phyloP scores from a whole-genome alignment of 495 filamentous ascomycete genomes.

The Achaetomiella virescens region DNA sequence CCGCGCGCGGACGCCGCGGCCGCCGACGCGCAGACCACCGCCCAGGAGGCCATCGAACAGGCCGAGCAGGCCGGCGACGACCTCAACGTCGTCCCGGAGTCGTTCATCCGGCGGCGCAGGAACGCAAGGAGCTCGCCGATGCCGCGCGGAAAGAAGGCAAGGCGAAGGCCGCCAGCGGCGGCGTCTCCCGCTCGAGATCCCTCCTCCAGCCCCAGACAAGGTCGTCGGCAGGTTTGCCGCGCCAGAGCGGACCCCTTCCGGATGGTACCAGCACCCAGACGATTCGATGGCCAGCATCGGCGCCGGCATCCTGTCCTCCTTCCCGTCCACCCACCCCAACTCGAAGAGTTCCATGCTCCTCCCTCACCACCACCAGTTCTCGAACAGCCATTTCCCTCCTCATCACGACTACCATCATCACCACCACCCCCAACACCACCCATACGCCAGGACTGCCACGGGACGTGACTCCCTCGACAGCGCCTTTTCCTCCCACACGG shows the following conservation, averaged over 20 bases:
- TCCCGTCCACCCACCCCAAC: slow-evolving; percentile 19
- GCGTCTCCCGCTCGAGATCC: slow-evolving; percentile 32
- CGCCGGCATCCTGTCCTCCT: not conserved
- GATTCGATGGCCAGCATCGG: slow-evolving; percentile 51
- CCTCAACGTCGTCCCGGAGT: slow-evolving; percentile 84
- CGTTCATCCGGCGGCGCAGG: slow-evolving; percentile 67
- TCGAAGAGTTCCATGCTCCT: too few species aligned
- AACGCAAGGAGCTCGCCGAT: slow-evolving; percentile 17
- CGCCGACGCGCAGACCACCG: slow-evolving; percentile 72
- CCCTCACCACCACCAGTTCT: slow-evolving; percentile 1
- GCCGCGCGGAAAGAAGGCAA: slow-evolving; percentile 17
- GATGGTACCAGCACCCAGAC: slow-evolving; percentile 58
- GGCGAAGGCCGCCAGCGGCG: slow-evolving; percentile 23
- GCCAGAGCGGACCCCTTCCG: slow-evolving; percentile 52
- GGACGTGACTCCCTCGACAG: slow-evolving; percentile 69
- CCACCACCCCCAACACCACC: not conserved
- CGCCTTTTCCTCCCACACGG: slow-evolving; percentile 39
- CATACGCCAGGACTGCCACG: slow-evolving; percentile 38
- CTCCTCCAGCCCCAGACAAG: slow-evolving; percentile 67
- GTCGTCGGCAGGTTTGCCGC: slow-evolving; percentile 68
- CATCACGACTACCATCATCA: not conserved
- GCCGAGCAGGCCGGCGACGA: slow-evolving; percentile 80
- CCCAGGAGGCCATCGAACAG: slow-evolving; percentile 75
- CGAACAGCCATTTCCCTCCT: not conserved
- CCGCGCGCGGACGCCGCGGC: slow-evolving; percentile 86